Evolutionary conservation across 2,329 filamentous ascomycete genomes (phyloP).

Genomic region (Stagonosporopsis cucurbitacearum): DNA sequence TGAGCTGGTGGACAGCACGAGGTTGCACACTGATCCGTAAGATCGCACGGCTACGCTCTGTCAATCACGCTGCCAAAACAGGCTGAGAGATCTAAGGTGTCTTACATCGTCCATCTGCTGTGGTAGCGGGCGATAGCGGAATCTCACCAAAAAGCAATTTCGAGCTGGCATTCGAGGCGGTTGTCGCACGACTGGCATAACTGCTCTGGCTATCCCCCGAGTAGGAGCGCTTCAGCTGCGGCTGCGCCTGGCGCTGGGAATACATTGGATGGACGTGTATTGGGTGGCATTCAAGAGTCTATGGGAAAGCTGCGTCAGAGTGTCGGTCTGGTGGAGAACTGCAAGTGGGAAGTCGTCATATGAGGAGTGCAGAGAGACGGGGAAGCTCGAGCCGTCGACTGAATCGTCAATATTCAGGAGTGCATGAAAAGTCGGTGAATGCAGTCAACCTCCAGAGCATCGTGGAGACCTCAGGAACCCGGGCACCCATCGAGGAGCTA

Average conservation of each 20-base stretch:
- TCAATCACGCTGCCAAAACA: conserved; percentile 27
- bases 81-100: conserved; percentile 8
- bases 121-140: conserved; percentile 51
- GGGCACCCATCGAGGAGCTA: conserved; percentile 36
- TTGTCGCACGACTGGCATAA: conserved; percentile 44
- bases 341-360: conserved; percentile 19
- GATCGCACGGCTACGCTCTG: conserved; percentile 50
- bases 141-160: conserved; percentile 59
- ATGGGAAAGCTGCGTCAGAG: conserved; percentile 18
- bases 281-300: conserved; percentile 27
- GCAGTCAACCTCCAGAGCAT: conserved; percentile 26
- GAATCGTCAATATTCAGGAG: conserved; percentile 21
- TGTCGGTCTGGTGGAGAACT: conserved; percentile 17
- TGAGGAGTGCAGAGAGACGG: conserved; percentile 18
- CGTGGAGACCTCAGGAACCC: conserved; percentile 41
- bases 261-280: conserved; percentile 35
- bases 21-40: conserved; percentile 57
- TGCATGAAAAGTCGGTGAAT: conserved; percentile 26
- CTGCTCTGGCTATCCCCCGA: conserved; percentile 48
- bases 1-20: conserved; percentile 57
- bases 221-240: conserved; percentile 48
- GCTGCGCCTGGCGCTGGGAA: conserved; percentile 42
- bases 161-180: conserved; percentile 46
- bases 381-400: conserved; percentile 18
- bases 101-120: conserved; percentile 48